Evolutionary conservation across 2,329 filamentous ascomycete species (phyloP).

Genomic region (Cordyceps pruinosa): DNA sequence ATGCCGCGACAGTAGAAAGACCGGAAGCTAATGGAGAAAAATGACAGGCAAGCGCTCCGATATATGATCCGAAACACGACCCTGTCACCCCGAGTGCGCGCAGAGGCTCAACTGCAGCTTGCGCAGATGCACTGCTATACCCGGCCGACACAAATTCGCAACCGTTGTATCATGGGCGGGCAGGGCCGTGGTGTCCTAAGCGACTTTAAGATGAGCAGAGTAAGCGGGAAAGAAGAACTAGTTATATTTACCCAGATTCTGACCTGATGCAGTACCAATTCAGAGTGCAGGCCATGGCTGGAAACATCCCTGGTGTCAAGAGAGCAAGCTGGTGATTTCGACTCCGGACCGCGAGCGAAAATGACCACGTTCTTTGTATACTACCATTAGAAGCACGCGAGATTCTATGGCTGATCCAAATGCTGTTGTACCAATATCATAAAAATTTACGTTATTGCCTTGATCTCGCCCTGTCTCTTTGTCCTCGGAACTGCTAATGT

Average conservation of each 20-base stretch:
- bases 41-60: slow-evolving; percentile 73
- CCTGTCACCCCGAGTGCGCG: slow-evolving; percentile 72
- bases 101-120: slow-evolving; percentile 87
- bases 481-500: too few relatives aligned
- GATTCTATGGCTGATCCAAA: neutral
- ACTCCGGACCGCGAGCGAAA: neutral
- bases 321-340: slow-evolving; percentile 84
- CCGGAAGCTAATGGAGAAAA: neutral
- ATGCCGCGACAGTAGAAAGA: neutral
- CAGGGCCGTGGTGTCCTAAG: slow-evolving; percentile 83
- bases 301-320: slow-evolving; percentile 83
- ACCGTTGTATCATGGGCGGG: slow-evolving; percentile 88
- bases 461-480: neutral
- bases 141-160: slow-evolving; percentile 85
- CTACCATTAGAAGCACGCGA: neutral
- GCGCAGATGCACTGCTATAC: slow-evolving; percentile 96
- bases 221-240: slow-evolving; percentile 40
- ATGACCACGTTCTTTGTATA: neutral
- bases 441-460: neutral
- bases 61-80: slow-evolving; percentile 93
- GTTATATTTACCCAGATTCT: slow-evolving; percentile 14
- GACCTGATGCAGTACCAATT: slow-evolving; percentile 72
- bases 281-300: slow-evolving; percentile 77
- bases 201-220: slow-evolving; percentile 86
- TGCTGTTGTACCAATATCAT: slow-evolving; percentile 8